Conservation (phyloP, 768 basidiomycete genomes). For the Collybia sp. region DNA sequence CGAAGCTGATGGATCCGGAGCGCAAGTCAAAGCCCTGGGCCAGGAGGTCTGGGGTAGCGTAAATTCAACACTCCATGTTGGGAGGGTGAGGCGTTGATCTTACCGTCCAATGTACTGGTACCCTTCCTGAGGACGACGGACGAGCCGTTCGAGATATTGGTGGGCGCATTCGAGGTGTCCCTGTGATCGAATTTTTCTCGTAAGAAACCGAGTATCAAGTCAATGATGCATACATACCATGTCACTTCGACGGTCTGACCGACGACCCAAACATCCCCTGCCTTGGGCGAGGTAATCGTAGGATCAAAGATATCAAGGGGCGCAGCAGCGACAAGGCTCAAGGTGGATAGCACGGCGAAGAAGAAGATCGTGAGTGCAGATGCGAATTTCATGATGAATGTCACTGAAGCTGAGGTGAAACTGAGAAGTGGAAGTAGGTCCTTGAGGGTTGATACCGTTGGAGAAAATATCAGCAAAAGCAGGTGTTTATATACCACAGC, state of each 20-base stretch:
- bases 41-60: background rate
- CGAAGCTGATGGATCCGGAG: background rate
- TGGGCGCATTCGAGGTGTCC: background rate
- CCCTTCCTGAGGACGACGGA: background rate
- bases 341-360: background rate
- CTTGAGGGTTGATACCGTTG: too few relatives aligned
- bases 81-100: background rate
- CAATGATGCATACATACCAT: background rate
- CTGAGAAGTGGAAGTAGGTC: too few relatives aligned
- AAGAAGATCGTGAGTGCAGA: background rate
- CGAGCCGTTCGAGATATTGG: background rate
- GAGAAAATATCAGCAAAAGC: too few relatives aligned
- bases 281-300: background rate
- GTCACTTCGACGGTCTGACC: background rate
- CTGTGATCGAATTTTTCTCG: background rate
- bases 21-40: background rate
- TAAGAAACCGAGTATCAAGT: background rate
- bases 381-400: background rate
- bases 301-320: background rate
- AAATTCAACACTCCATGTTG: background rate
- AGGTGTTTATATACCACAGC: too few relatives aligned
- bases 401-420: too few relatives aligned
- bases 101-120: background rate
- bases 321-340: background rate
- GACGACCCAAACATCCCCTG: background rate